phyloP scores from a whole-genome alignment of 768 basidiomycete genomes.

The Xanthoconium stramineum region DNA sequence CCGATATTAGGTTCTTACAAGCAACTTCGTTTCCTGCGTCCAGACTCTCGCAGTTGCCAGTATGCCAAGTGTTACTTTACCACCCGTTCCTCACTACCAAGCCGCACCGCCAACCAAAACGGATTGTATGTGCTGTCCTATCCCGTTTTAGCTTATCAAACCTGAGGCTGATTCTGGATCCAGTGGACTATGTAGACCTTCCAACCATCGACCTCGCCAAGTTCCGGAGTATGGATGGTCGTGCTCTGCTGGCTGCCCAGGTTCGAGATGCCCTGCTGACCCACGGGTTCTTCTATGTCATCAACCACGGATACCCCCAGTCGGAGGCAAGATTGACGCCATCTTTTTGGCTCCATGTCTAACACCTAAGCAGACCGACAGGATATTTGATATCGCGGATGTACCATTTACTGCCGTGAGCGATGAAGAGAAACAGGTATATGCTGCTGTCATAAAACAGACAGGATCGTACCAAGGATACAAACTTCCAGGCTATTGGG shows the following conservation, averaged over 20 bases:
- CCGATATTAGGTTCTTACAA: too few species aligned
- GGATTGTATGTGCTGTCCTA: constrained; percentile 25
- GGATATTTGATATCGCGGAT: constrained; percentile 50
- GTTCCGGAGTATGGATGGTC: constrained; percentile 36
- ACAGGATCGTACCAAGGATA: constrained; percentile 52
- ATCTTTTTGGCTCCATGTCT: constrained; percentile 22
- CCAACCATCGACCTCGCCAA: constrained; percentile 50
- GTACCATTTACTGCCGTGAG: constrained; percentile 40
- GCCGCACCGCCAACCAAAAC: constrained; percentile 34
- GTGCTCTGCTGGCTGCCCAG: constrained; percentile 36
- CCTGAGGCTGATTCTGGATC: constrained; percentile 14
- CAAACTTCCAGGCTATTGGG: constrained; percentile 51
- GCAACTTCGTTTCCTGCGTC: too few species aligned
- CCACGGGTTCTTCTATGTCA: constrained; percentile 42
- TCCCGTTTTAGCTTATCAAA: neutral
- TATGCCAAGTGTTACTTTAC: constrained; percentile 20
- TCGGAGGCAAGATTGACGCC: constrained; percentile 28
- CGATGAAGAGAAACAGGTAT: constrained; percentile 41
- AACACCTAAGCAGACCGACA: constrained; percentile 35
- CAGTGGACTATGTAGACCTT: constrained; percentile 50
- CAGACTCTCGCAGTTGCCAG: neutral
- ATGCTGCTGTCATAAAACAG: constrained; percentile 39
- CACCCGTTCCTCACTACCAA: constrained; percentile 36
- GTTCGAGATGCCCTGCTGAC: constrained; percentile 45
- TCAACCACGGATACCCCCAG: constrained; percentile 37